Base-by-base conservation (phyloP, 345 rosid genomes). In the Orychophragmus violaceus region DNA sequence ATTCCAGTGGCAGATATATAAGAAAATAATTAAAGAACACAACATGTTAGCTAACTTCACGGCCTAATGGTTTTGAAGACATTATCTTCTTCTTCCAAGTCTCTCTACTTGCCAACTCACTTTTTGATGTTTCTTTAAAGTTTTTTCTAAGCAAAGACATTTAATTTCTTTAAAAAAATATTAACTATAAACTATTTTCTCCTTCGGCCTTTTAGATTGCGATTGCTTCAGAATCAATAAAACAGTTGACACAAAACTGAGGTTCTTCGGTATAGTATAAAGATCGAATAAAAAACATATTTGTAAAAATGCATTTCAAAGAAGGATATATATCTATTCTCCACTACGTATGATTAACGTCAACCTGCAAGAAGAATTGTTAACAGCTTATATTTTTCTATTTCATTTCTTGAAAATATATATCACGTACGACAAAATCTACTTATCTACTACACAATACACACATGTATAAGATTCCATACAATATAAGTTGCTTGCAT, bases 361-460 rank as follows among this genome's bases (percentile, higher is more conserved):
- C 24, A 28, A 12, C 21, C 22, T 45, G 13, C 17, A 30, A 30
- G 67, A 45, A 13, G 19, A 41, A 22, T 5, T 28, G 5, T 9
- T 22, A 22, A 32, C 2, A 64, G 23, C 11, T 16, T 50, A 6
- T 24, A 22, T 50, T 21, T 19, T 8, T 24, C 9, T 64, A 48
- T 27, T 14, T 9, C 23, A 29, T 28, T 37, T 50, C 54, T 22
- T 64, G 55, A 39, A 65, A 11, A 50, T 53, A 49, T 50, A 65
- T 50, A 49, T 72, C 30, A 64, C 66, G 76, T 64, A 64, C 45
- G 71, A 64, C 61, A 37, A 72, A 57, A 64, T 37, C 28, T 39
- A 62, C 68, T 44, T 8, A n/a, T n/a, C n/a, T 48, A 56, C 42
- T 63, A 57, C 66, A 44, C 70, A 64, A 64, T 44, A 46, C 33